Conservation (phyloP, 2,329 filamentous ascomycete species). For the Emydomyces testavorans region DNA sequence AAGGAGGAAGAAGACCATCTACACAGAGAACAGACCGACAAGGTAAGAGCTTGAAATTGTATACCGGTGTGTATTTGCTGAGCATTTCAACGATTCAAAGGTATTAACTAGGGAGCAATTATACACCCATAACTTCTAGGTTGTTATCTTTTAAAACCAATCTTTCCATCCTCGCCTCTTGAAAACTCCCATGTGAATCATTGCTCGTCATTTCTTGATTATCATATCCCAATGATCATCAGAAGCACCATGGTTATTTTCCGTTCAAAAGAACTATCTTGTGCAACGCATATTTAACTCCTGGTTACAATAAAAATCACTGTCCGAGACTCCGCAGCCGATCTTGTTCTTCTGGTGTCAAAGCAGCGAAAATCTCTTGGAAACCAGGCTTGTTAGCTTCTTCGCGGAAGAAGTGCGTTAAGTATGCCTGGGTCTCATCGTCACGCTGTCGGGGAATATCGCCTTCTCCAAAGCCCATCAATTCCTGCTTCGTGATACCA, state of each 20-base stretch:
- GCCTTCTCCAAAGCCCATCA: constrained; percentile 59
- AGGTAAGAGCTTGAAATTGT: no score
- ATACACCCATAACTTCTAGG: no score
- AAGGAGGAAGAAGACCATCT: no score
- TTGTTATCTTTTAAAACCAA: no score
- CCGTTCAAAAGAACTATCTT: no score
- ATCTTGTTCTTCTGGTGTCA: constrained; percentile 42
- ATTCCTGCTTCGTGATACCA: constrained; percentile 56
- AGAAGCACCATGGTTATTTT: neutral
- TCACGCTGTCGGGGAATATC: constrained; percentile 55
- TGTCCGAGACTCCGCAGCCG: constrained; percentile 24
- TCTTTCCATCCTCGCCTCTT: neutral
- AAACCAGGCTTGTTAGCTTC: constrained; percentile 45
- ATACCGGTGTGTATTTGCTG: no score
- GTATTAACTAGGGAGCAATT: no score
- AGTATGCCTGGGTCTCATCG: constrained; percentile 78
- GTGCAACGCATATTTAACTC: no score
- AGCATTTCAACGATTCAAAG: no score
- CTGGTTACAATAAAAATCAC: neutral
- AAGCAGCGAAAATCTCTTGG: constrained; percentile 42
- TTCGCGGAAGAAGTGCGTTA: constrained; percentile 66
- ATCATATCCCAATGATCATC: neutral
- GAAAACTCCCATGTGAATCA: neutral
- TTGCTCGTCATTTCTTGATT: neutral
- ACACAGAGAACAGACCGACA: no score